Conservation (phyloP, 176 grass and related monocot genomes). For the Lolium multiflorum region DNA sequence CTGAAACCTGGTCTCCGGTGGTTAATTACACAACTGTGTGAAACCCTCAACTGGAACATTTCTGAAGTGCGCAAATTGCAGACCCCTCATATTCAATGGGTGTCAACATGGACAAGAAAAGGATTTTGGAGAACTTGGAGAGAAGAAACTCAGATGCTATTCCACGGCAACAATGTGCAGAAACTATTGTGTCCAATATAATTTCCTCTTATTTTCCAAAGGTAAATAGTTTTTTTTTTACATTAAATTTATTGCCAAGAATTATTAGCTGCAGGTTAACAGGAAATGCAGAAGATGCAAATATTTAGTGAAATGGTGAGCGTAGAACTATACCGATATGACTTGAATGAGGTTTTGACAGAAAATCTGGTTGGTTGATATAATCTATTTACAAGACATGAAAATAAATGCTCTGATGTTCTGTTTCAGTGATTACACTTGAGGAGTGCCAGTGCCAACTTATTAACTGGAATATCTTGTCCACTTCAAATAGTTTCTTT, state of each 20-base stretch:
- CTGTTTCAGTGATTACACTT: conserved; percentile 18
- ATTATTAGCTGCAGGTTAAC: not conserved
- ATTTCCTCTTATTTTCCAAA: conserved; percentile 68
- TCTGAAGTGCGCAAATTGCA: conserved; percentile 53
- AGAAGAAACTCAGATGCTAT: conserved; percentile 52
- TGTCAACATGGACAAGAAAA: conserved; percentile 35
- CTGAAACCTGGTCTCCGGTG: not conserved
- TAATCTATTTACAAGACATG: conserved; percentile 20
- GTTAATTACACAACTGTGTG: conserved; percentile 37
- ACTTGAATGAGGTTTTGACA: conserved; percentile 31
- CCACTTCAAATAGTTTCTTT: not conserved
- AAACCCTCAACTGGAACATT: conserved; percentile 33
- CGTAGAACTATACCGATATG: not conserved
- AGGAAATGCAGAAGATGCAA: not conserved
- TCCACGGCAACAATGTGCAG: conserved; percentile 69
- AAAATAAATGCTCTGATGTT: conserved; percentile 4
- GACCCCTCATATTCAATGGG: conserved; percentile 74
- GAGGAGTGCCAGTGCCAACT: not conserved
- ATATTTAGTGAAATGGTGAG: not conserved
- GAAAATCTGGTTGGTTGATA: not conserved
- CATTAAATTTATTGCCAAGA: conserved; percentile 8
- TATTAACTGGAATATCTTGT: not conserved
- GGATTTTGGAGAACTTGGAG: conserved; percentile 29
- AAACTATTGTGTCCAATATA: conserved; percentile 77
- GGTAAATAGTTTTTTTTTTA: conserved; percentile 47